These are phyloP conservation scores for Phytophthora europaea DNA, from an alignment of 352 stramenopile species.

Conservation along the genomic window DNA sequence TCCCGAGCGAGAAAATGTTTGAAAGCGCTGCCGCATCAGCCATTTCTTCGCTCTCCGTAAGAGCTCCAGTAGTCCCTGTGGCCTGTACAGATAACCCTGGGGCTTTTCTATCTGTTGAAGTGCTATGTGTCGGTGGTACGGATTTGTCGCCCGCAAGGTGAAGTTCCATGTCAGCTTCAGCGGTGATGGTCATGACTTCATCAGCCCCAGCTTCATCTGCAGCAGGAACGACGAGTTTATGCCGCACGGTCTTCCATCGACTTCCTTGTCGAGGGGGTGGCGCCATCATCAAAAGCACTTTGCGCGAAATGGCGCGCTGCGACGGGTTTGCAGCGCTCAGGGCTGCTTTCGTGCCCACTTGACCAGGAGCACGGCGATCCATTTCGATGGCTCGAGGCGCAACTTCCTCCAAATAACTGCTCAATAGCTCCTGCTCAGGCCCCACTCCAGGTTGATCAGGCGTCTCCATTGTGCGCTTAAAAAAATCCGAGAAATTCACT, in stretches of 20 bases:
- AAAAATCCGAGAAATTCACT: not conserved
- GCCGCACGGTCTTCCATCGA: constrained; percentile 34
- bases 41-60: constrained; percentile 9
- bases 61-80: not conserved
- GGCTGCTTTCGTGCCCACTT: constrained; percentile 29
- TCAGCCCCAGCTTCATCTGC: constrained; percentile 7
- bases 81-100: not conserved
- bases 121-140: not conserved
- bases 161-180: constrained; percentile 29
- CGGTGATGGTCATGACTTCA: constrained; percentile 22
- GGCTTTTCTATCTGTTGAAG: constrained; percentile 19
- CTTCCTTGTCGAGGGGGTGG: constrained; percentile 29
- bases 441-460: not conserved
- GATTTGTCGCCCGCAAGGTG: constrained; percentile 2
- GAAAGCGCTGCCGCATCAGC: constrained; percentile 43
- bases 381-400: constrained; percentile 25
- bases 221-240: constrained; percentile 27
- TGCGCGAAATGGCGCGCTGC: constrained; percentile 26
- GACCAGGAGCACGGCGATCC: constrained; percentile 29
- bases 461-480: not conserved
- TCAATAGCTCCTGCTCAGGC: constrained; percentile 21
- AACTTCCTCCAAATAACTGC: constrained; percentile 32
- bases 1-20: constrained; percentile 74
- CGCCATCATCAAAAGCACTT: constrained; percentile 29
- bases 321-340: constrained; percentile 25